Base-by-base conservation (phyloP, 177 flowering plant species). In the Vitis hybrid region DNA sequence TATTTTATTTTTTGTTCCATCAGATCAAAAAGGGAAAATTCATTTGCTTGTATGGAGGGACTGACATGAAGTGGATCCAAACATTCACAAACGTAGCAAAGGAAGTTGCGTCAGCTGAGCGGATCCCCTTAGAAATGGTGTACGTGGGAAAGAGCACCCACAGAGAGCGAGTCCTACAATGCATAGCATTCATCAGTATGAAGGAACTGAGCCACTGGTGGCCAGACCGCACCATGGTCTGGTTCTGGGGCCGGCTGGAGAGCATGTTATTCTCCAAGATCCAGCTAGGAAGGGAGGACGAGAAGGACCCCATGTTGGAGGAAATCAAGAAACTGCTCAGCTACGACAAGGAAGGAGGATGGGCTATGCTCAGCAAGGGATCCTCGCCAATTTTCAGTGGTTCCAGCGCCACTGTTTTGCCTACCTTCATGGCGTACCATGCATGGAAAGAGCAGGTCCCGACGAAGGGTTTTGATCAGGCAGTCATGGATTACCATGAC, bases 181-280 rank as follows among this genome's bases (percentile, higher is more conserved):
- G 18, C 9, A 56, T 15, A 46, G 46, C 53, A 1, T 9, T 5
- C 30, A 30, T 66, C 20, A 24, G 3, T 11, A 17, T n/a, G 14
- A 59, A 66, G 59, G 51, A 35, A 12, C 69, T 66, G 48, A 53
- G 69, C 60, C 13, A 66, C 49, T 21, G 60, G 60, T 66, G 69
- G 69, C 1, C 0, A 53, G 69, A 66, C 54, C 30, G 49, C 54
- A 53, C 46, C 46, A 35, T 35, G 46, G 46, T 35, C 9, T 35
- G 46, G 46, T 35, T 35, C 60, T 66, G 69, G 69, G 17, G 9
- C 60, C 17, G 69, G 21, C 59, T 66, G 21, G 69, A 66, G 24
- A 48, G 56, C 60, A 66, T 66, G 69, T 56, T 53, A 41, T 30
- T 53, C 69, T 66, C 69, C 56, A 66, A 53, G 50, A 66, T 66